Percentiles rank a stretch among this genome's conserved stretches.
phyloP scores from a whole-genome alignment of 768 basidiomycete species.

The Tricholoma sp. region DNA sequence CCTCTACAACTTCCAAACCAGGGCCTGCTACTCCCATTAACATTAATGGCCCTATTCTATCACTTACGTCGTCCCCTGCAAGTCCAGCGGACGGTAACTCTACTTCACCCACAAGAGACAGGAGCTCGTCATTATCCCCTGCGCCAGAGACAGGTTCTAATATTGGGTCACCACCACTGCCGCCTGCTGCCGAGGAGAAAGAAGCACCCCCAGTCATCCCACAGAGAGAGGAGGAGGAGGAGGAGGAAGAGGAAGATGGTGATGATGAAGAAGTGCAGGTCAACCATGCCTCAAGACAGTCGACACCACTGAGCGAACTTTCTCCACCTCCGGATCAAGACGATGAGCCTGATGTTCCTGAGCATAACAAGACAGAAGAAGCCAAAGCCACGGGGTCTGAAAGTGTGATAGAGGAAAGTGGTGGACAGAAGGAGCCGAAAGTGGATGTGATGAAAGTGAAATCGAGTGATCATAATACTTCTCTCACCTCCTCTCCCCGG shows the following conservation, averaged over 20 bases:
- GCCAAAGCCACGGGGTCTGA: conserved; percentile 20
- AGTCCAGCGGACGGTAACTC: conserved; percentile 22
- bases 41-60: conserved; percentile 12
- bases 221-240: conserved; percentile 23
- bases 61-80: conserved; percentile 18
- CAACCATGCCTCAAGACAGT: conserved; percentile 43
- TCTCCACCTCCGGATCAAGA: conserved; percentile 62
- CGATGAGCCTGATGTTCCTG: conserved; percentile 34
- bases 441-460: background rate
- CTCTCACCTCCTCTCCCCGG: background rate
- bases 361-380: conserved; percentile 3
- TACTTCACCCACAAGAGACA: conserved; percentile 32
- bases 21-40: conserved; percentile 19
- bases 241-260: too few species aligned
- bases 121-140: conserved; percentile 55
- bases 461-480: background rate
- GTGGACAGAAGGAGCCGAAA: background rate
- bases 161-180: conserved; percentile 18
- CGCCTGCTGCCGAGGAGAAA: conserved; percentile 25
- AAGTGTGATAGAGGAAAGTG: conserved; percentile 1
- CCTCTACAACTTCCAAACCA: background rate
- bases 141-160: conserved; percentile 42
- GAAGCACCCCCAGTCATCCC: conserved; percentile 6
- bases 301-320: conserved; percentile 74
- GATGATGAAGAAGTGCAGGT: conserved; percentile 12